Evolutionary conservation across 805 yeast species (phyloP).

Genomic region (Blastobotrys americana): DNA sequence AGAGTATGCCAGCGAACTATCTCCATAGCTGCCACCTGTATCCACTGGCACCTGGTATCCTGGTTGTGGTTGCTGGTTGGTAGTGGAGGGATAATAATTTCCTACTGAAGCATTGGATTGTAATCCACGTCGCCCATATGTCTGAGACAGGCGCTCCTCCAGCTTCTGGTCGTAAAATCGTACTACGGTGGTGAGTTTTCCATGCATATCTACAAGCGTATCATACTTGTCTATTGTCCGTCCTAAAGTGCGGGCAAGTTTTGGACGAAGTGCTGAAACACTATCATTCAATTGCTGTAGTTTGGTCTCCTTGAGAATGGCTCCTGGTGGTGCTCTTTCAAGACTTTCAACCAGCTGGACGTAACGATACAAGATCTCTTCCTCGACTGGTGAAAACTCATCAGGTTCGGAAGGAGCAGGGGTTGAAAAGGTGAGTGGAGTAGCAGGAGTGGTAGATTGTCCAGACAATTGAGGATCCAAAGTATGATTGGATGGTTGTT

Average conservation of each 20-base stretch:
- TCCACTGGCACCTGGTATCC: slow-evolving; percentile 8
- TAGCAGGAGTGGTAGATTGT: neutral
- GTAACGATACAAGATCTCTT: slow-evolving; percentile 60
- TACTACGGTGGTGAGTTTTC: slow-evolving; percentile 67
- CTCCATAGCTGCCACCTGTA: no score
- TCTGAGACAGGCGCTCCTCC: slow-evolving; percentile 45
- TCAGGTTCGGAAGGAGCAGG: slow-evolving; percentile 15
- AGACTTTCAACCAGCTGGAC: slow-evolving; percentile 55
- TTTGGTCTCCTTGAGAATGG: slow-evolving; percentile 41
- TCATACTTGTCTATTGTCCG: slow-evolving; percentile 59
- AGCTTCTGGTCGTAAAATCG: slow-evolving; percentile 69
- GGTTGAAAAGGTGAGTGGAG: slow-evolving; percentile 21
- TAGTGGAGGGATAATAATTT: slow-evolving; percentile 3
- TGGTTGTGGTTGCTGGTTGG: slow-evolving; percentile 8
- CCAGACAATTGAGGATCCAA: neutral
- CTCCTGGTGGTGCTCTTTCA: slow-evolving; percentile 40
- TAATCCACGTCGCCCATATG: slow-evolving; percentile 23
- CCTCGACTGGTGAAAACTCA: slow-evolving; percentile 53
- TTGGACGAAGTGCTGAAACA: slow-evolving; percentile 59
- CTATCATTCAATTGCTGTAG: slow-evolving; percentile 53
- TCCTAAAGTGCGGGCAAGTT: slow-evolving; percentile 52
- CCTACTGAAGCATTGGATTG: neutral
- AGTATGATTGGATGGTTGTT: neutral
- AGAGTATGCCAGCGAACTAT: no score
- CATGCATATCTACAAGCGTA: slow-evolving; percentile 59